phyloP scores from a whole-genome alignment of 208 protist genomes.

The Crithidia fasciculata region DNA sequence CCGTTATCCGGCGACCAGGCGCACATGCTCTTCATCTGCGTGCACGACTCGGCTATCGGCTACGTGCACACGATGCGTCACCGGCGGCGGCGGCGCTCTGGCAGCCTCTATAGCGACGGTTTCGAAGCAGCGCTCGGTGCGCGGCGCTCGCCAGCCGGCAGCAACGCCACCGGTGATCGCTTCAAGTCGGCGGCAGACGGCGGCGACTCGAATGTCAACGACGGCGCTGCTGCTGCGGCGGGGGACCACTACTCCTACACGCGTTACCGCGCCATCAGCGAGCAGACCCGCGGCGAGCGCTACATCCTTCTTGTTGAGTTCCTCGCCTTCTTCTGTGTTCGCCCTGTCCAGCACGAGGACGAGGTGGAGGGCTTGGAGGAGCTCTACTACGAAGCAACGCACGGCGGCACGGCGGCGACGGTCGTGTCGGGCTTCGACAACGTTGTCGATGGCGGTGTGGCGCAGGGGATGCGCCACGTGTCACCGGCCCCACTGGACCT shows the following conservation, averaged over 20 bases:
- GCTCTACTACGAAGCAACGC: conserved; percentile 7
- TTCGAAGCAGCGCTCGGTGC: not conserved
- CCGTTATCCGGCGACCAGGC: conserved; percentile 51
- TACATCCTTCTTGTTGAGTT: conserved; percentile 57
- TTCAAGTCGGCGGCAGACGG: not conserved
- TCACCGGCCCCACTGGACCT: not conserved
- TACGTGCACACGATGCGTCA: conserved; percentile 29
- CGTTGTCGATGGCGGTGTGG: no score
- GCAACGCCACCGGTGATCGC: not conserved
- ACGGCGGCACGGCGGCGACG: not conserved
- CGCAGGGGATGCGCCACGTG: not conserved
- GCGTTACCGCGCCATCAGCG: conserved; percentile 1
- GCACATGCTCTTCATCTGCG: conserved; percentile 34
- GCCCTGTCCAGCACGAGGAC: conserved; percentile 35
- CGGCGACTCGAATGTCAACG: not conserved
- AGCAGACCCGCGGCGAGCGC: conserved; percentile 17
- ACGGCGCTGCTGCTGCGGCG: not conserved
- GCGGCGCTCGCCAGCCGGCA: not conserved
- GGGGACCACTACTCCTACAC: conserved; percentile 6
- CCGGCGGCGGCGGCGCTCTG: conserved; percentile 11
- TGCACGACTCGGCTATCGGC: conserved; percentile 44
- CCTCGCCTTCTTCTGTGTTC: conserved; percentile 55
- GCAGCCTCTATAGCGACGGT: conserved; percentile 16
- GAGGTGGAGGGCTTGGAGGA: conserved; percentile 24
- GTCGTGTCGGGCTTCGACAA: not conserved